Conservation (phyloP, 164 flowering plant genomes). For the Malania oleifera region DNA sequence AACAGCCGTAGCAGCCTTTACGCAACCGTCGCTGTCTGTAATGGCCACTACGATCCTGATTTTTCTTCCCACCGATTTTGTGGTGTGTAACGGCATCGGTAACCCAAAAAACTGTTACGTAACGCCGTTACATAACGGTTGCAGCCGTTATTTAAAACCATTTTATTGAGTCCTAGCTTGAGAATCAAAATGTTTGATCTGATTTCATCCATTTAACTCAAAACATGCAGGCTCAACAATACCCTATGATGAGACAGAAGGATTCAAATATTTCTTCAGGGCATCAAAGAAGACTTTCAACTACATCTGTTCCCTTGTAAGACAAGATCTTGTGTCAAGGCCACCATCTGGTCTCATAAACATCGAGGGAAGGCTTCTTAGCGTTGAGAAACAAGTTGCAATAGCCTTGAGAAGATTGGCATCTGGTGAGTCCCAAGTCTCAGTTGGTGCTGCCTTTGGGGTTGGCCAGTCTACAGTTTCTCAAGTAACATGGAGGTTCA, state of each 20-base stretch:
- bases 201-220: neutral
- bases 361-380: constrained; percentile 96
- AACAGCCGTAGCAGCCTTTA: too few species aligned
- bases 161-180: neutral
- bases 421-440: constrained; percentile 95
- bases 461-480: constrained; percentile 98
- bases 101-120: too few species aligned
- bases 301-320: constrained; percentile 85
- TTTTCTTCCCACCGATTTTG: too few species aligned
- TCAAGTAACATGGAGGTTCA: constrained; percentile 96
- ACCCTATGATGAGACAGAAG: constrained; percentile 62
- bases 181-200: neutral
- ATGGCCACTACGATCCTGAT: too few species aligned
- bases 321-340: constrained; percentile 86
- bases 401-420: constrained; percentile 91
- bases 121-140: too few species aligned
- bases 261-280: constrained; percentile 82
- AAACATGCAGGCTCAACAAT: constrained; percentile 34
- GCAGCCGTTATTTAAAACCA: too few species aligned
- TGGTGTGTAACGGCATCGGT: too few species aligned
- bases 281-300: constrained; percentile 74
- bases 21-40: too few species aligned
- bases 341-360: constrained; percentile 99
- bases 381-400: constrained; percentile 96
- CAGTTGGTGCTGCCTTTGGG: constrained; percentile 87